Evolutionary conservation across 345 rosid genomes (phyloP).

Genomic region (Kernera saxatilis): DNA sequence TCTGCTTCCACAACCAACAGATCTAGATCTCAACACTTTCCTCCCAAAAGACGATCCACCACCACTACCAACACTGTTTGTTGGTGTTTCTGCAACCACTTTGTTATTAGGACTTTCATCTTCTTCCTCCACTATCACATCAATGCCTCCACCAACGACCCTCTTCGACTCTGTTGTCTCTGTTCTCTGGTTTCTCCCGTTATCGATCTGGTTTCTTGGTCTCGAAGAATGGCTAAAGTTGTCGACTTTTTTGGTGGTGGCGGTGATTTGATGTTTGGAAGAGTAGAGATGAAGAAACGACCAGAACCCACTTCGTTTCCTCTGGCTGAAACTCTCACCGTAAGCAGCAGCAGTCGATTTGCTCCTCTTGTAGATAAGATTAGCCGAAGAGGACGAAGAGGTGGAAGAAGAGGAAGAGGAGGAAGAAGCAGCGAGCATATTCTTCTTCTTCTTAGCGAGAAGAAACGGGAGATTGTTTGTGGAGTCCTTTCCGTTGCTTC

Average conservation of each 20-base stretch:
- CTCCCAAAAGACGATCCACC: slow-evolving; percentile 64
- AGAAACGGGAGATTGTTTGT: slow-evolving; percentile 58
- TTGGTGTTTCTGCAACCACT: slow-evolving; percentile 22
- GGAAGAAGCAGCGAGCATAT: slow-evolving; percentile 36
- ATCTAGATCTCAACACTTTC: slow-evolving; percentile 97
- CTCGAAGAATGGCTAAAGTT: slow-evolving; percentile 23
- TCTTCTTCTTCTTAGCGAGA: slow-evolving; percentile 73
- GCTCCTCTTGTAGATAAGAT: slow-evolving; percentile 70
- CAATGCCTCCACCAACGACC: slow-evolving; percentile 15
- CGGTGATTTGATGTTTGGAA: slow-evolving; percentile 24
- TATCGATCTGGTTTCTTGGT: slow-evolving; percentile 3
- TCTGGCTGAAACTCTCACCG: slow-evolving; percentile 34
- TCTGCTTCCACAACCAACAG: slow-evolving; percentile 97
- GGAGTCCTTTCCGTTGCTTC: slow-evolving; percentile 11
- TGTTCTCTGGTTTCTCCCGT: slow-evolving; percentile 1
- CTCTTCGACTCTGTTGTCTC: slow-evolving; percentile 24
- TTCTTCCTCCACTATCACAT: slow-evolving; percentile 31
- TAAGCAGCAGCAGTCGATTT: slow-evolving; percentile 51
- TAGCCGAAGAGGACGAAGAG: slow-evolving; percentile 33
- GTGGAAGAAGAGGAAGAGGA: slow-evolving; percentile 35
- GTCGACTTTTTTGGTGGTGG: slow-evolving; percentile 15
- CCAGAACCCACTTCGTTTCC: slow-evolving; percentile 84
- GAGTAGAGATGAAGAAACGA: slow-evolving; percentile 65
- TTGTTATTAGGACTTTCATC: slow-evolving; percentile 18
- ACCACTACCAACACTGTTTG: slow-evolving; percentile 1